phyloP scores from a whole-genome alignment of 306 rosid species.

The Begonia masoniana region DNA sequence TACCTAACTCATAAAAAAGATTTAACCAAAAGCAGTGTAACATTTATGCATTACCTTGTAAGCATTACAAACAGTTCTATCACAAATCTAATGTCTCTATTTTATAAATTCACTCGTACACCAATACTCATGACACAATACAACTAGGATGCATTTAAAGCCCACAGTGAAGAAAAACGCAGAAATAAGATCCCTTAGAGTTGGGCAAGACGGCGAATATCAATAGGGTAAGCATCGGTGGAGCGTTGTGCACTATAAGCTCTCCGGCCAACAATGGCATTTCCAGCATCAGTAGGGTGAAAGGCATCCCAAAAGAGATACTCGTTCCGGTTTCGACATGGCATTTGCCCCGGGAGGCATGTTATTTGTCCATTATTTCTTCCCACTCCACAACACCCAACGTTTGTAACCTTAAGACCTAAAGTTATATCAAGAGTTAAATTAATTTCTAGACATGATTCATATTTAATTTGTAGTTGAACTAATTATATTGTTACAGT shows the following conservation, averaged over 20 bases:
- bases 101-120: too few relatives aligned
- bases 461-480: too few relatives aligned
- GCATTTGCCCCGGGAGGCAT: constrained; percentile 61
- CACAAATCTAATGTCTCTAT: too few relatives aligned
- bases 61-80: too few relatives aligned
- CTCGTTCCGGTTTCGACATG: constrained; percentile 52
- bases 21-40: too few relatives aligned
- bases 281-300: constrained; percentile 86
- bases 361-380: constrained; percentile 90
- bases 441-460: too few relatives aligned
- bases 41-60: too few relatives aligned
- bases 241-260: constrained; percentile 70
- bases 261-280: constrained; percentile 44
- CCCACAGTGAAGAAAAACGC: too few relatives aligned
- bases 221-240: constrained; percentile 81
- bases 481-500: too few relatives aligned
- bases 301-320: constrained; percentile 88
- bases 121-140: too few relatives aligned
- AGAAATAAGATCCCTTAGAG: constrained; percentile 12
- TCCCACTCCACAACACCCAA: constrained; percentile 91
- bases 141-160: too few relatives aligned
- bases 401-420: constrained; percentile 60
- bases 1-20: too few relatives aligned
- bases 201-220: constrained; percentile 52
- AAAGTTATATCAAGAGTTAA: constrained; percentile 3